phyloP scores from a whole-genome alignment of 805 yeast species.

The Metschnikowia peoriensis region DNA sequence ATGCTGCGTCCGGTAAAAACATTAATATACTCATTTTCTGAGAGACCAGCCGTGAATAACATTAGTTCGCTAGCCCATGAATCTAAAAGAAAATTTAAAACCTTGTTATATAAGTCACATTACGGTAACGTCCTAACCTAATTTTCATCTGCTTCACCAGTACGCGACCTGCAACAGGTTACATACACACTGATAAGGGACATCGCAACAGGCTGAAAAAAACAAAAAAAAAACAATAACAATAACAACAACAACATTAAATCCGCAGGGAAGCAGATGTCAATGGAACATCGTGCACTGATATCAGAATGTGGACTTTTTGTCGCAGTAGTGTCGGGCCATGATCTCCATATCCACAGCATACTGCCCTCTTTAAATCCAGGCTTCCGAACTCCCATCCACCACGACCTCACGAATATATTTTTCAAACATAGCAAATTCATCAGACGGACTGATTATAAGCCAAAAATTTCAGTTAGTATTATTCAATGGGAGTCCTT shows the following conservation, averaged over 20 bases:
- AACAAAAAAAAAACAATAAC: not conserved
- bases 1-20: too few relatives aligned
- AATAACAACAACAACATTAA: not conserved
- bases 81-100: too few relatives aligned
- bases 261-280: not conserved
- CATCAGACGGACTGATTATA: not conserved
- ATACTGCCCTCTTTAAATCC: not conserved
- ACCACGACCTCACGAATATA: conserved; percentile 7
- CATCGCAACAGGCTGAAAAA: not conserved
- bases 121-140: too few relatives aligned
- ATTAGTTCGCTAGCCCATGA: too few relatives aligned
- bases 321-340: conserved; percentile 16
- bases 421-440: conserved; percentile 1
- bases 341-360: conserved; percentile 9
- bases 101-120: too few relatives aligned
- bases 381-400: not conserved
- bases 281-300: not conserved
- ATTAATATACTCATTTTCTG: too few relatives aligned
- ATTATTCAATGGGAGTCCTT: conserved; percentile 5
- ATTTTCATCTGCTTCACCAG: not conserved
- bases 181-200: not conserved
- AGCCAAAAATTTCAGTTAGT: not conserved
- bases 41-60: too few relatives aligned
- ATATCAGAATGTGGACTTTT: conserved; percentile 22
- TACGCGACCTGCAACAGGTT: not conserved